Conservation (phyloP, 306 rosid species). For the Begonia fuchsioides region DNA sequence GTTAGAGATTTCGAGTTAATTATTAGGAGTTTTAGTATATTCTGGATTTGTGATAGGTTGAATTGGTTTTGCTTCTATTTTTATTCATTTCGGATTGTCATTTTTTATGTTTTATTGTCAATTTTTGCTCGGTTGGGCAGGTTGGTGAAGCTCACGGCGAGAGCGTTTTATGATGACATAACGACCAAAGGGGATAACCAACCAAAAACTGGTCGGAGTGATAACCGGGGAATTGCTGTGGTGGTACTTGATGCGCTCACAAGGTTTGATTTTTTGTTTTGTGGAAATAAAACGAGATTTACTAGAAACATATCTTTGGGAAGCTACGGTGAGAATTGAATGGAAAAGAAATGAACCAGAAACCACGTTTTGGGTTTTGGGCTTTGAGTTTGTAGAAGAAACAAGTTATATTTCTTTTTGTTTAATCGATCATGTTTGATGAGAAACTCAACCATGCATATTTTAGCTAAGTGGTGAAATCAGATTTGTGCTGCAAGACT, state of each 20-base stretch:
- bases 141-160: constrained; percentile 79
- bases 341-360: too few species aligned
- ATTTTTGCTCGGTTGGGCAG: constrained; percentile 14
- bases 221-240: constrained; percentile 91
- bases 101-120: neutral
- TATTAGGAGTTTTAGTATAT: neutral
- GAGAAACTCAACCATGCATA: too few species aligned
- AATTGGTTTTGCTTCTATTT: neutral
- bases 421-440: too few species aligned
- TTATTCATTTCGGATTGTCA: too few species aligned
- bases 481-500: too few species aligned
- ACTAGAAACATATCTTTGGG: too few species aligned
- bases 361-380: too few species aligned
- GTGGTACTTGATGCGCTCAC: constrained; percentile 97
- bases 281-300: too few species aligned
- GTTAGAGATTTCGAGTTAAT: neutral
- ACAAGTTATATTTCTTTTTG: too few species aligned
- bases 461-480: too few species aligned
- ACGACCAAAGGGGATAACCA: constrained; percentile 84
- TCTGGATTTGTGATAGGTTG: neutral
- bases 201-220: constrained; percentile 79
- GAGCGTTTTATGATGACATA: constrained; percentile 86
- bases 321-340: too few species aligned
- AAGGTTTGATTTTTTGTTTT: constrained; percentile 32
- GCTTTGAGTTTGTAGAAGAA: too few species aligned